Evolutionary conservation across 441 rosid genomes (phyloP), one percentile per base, ranked within the genome.

Genomic region (Populus tomentosa): DNA sequence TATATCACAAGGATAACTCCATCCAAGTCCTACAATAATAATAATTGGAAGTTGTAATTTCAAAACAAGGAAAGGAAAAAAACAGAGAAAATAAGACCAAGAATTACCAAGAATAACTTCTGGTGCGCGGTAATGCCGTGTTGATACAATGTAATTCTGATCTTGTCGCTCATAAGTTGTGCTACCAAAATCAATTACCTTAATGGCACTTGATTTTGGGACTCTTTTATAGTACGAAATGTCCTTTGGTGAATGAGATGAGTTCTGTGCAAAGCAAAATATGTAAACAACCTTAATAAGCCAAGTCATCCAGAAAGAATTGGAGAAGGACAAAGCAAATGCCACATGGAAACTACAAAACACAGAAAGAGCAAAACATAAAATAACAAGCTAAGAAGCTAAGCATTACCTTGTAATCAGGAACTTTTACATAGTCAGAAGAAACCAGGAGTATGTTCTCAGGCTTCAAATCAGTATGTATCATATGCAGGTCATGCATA

Each of bases 161-260:
- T 87, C 96, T 80, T 84, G 91, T 7, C 93, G 90, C 80, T 93
- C 94, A 77, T 87, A 88, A 36, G 92, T 90, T 30, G 96, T 93
- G 82, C 97, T 93, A 11, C 97, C 97, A 87, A 93, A 93, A 84
- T 93, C 97, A 80, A 93, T 93, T 77, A 91, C 90, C 77, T 90
- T 91, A 32, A 93, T 85, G 33, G 92, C 88, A 87, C 91, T 90
- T 7, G 94, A 93, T 76, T 91, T 93, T 35, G 97, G 97, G 74
- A 93, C 83, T 82, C 93, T 85, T 82, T 85, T 93, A 18, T 75
- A 86, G 79, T 86, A 90, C 10, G 83, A 84, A 76, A 81, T 79
- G 65, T 89, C 91, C 79, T 85, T 85, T 4, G 87, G 87, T 16
- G 90, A 87, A 11, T 88, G 88, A 3, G 76, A 80, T 1, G 89